Evolutionary conservation across 164 flowering plant genomes (phyloP).

Genomic region (Euptelea pleiosperma): DNA sequence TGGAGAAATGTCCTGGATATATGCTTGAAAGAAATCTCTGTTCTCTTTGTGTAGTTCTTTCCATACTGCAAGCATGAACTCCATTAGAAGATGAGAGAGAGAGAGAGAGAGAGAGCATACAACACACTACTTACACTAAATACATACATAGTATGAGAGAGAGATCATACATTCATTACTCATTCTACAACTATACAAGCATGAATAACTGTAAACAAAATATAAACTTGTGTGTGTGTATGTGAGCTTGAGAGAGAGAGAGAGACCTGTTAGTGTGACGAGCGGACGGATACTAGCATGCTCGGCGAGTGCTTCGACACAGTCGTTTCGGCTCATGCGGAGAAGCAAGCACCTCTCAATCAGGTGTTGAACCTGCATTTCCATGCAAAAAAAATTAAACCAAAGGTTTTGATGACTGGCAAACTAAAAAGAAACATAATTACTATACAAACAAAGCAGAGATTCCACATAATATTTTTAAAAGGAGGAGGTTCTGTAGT

Average conservation of each 20-base stretch:
- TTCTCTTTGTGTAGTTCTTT: constrained; percentile 72
- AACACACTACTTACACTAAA: no score
- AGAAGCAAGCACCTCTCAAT: constrained; percentile 85
- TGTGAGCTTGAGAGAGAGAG: constrained; percentile 9
- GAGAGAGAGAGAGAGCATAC: no score
- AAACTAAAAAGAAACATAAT: no score
- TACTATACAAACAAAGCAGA: no score
- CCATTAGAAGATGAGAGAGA: no score
- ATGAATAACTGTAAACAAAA: no score
- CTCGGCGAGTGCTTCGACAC: constrained; percentile 53
- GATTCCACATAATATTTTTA: neutral
- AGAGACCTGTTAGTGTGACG: constrained; percentile 66
- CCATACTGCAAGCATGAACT: constrained; percentile 65
- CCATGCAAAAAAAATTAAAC: constrained; percentile 12
- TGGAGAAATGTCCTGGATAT: constrained; percentile 38
- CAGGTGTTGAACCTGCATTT: constrained; percentile 67
- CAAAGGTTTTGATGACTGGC: neutral
- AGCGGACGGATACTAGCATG: constrained; percentile 64
- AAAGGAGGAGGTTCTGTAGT: neutral
- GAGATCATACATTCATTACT: no score
- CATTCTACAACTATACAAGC: no score
- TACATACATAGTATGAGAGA: no score
- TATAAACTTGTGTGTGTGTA: no score
- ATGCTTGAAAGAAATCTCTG: constrained; percentile 60
- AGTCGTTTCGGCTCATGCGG: constrained; percentile 61